These are phyloP conservation scores for Pyronema domesticum DNA, from an alignment of 495 filamentous ascomycete genomes.

Conservation along the genomic window DNA sequence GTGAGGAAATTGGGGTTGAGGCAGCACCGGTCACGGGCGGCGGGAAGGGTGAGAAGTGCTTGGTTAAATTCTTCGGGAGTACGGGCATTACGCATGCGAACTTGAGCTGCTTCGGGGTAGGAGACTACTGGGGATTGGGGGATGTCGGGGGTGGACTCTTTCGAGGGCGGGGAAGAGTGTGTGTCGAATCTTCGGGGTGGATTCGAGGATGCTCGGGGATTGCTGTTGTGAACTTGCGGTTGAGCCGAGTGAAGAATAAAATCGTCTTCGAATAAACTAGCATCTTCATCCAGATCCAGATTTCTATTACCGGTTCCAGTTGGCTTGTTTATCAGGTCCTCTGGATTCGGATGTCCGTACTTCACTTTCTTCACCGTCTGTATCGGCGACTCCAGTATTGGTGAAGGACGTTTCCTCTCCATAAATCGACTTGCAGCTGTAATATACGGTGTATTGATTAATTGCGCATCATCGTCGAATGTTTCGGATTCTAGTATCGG, in stretches of 20 bases:
- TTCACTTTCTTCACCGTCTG: neutral
- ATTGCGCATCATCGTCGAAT: too few species aligned
- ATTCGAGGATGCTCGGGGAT: neutral
- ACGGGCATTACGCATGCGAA: neutral
- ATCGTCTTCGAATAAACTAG: too few species aligned
- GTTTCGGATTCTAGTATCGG: too few species aligned
- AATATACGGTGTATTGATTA: too few species aligned
- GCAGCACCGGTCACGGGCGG: conserved; percentile 65
- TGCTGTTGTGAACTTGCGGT: neutral
- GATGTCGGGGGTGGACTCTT: neutral
- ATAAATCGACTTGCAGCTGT: too few species aligned
- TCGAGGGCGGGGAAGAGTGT: neutral
- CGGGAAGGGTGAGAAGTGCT: conserved; percentile 58
- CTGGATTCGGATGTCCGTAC: neutral
- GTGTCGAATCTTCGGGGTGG: neutral
- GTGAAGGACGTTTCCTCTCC: neutral
- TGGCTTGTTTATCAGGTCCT: too few species aligned
- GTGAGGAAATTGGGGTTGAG: conserved; percentile 83
- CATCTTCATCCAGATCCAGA: too few species aligned
- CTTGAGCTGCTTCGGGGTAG: neutral
- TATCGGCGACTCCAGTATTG: neutral
- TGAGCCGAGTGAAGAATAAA: too few species aligned
- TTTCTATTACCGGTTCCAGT: too few species aligned
- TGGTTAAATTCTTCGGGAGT: conserved; percentile 88
- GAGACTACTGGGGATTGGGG: neutral